phyloP scores from a whole-genome alignment of 2,329 filamentous ascomycete genomes.

The Cercospora sp. region DNA sequence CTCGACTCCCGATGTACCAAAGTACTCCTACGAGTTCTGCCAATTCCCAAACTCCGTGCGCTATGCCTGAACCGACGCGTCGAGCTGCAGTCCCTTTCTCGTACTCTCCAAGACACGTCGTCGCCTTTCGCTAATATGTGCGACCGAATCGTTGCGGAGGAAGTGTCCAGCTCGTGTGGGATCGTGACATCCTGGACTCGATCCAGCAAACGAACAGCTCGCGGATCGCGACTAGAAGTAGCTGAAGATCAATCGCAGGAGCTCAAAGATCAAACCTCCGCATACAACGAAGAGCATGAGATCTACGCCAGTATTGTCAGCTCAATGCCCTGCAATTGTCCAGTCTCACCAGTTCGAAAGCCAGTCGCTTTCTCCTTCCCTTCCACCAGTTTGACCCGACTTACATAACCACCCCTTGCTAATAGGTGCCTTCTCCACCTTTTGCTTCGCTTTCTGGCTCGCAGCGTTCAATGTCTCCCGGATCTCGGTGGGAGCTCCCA shows the following conservation, averaged over 20 bases:
- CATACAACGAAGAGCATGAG: conserved; percentile 64
- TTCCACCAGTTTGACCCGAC: conserved; percentile 34
- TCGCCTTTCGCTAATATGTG: background rate
- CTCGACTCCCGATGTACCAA: background rate
- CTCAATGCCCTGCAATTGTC: background rate
- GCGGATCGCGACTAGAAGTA: background rate
- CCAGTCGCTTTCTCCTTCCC: too few relatives aligned
- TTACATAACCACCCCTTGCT: conserved; percentile 61
- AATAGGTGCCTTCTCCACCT: conserved; percentile 49
- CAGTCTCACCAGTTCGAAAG: too few relatives aligned
- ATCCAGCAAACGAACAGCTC: background rate
- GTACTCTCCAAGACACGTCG: background rate
- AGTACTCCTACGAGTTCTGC: background rate
- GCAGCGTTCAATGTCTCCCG: conserved; percentile 50
- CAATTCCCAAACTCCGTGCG: background rate
- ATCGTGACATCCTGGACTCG: background rate
- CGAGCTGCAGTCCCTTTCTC: background rate
- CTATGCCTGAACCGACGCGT: background rate
- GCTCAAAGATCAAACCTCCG: conserved; percentile 61
- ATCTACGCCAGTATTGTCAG: conserved; percentile 42
- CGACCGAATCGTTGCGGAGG: background rate
- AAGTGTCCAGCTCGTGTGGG: too few relatives aligned
- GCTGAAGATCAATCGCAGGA: conserved; percentile 51
- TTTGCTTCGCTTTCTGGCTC: conserved; percentile 46
- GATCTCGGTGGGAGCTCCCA: conserved; percentile 60